Conservation (phyloP, 1,284 basidiomycete genomes). For the Boletus mariae region DNA sequence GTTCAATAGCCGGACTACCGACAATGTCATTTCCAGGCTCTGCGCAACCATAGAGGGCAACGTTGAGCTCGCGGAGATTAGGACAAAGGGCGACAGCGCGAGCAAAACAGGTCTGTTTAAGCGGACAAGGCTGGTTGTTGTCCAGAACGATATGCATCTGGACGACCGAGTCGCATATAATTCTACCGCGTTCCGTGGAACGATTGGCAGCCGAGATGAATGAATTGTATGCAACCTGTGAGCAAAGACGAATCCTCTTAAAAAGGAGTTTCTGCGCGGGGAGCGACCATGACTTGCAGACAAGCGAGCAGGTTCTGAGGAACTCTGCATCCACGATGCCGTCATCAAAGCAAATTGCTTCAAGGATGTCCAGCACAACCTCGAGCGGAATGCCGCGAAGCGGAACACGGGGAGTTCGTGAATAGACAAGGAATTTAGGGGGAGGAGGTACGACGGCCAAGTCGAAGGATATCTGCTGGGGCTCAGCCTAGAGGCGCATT, state of each 20-base stretch:
- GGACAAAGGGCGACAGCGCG: constrained; percentile 55
- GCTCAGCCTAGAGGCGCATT: constrained; percentile 28
- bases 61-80: constrained; percentile 50
- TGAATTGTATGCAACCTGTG: constrained; percentile 48
- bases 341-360: constrained; percentile 46
- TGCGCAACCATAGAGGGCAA: constrained; percentile 57
- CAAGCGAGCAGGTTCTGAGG: constrained; percentile 52
- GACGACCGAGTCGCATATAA: constrained; percentile 50
- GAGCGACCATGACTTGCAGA: constrained; percentile 61
- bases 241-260: constrained; percentile 49
- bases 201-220: constrained; percentile 51
- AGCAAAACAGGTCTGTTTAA: constrained; percentile 55
- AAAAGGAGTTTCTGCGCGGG: constrained; percentile 64
- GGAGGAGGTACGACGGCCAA: constrained; percentile 22
- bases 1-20: constrained; percentile 43
- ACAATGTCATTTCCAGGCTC: constrained; percentile 45
- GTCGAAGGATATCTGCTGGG: constrained; percentile 38
- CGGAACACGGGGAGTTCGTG: constrained; percentile 24
- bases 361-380: constrained; percentile 58
- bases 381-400: constrained; percentile 50
- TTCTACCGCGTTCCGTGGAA: constrained; percentile 43
- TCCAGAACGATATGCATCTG: constrained; percentile 57
- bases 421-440: constrained; percentile 1
- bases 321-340: constrained; percentile 39
- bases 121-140: constrained; percentile 58